Conservation (phyloP, 1,139 yeast genomes). For the Debaryomyces sp. region DNA sequence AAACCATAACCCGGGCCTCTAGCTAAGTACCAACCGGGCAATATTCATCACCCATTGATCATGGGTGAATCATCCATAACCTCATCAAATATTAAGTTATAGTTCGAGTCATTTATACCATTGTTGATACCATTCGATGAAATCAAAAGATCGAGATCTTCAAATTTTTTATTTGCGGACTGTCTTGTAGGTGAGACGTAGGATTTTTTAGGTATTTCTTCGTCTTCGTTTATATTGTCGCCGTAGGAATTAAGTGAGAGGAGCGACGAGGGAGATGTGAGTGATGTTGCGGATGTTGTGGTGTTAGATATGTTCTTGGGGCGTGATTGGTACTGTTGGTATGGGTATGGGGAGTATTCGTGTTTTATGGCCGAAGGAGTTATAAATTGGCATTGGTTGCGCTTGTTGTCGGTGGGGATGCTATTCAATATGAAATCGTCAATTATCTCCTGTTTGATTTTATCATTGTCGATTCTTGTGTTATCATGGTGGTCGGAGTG, state of each 20-base stretch:
- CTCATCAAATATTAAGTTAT: slow-evolving; percentile 33
- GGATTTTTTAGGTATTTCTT: slow-evolving; percentile 2
- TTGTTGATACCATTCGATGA: not conserved
- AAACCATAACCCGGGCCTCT: not conserved
- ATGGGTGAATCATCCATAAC: slow-evolving; percentile 28
- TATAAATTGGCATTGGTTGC: slow-evolving; percentile 16
- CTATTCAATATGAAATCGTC: slow-evolving; percentile 44
- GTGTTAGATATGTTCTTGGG: slow-evolving; percentile 11
- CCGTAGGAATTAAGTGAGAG: slow-evolving; percentile 34
- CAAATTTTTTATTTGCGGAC: slow-evolving; percentile 4
- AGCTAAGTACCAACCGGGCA: not conserved
- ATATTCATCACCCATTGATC: slow-evolving; percentile 16
- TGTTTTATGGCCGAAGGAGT: slow-evolving; percentile 21
- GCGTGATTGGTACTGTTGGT: slow-evolving; percentile 11
- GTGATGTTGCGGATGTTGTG: slow-evolving; percentile 17
- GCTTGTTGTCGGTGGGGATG: slow-evolving; percentile 29
- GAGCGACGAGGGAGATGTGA: slow-evolving; percentile 41
- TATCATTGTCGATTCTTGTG: slow-evolving; percentile 23
- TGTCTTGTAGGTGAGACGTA: not conserved
- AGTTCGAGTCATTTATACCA: slow-evolving; percentile 12
- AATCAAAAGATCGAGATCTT: slow-evolving; percentile 10
- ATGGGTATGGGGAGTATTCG: slow-evolving; percentile 5
- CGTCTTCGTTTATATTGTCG: slow-evolving; percentile 5
- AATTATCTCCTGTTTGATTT: slow-evolving; percentile 44
- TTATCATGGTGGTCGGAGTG: slow-evolving; percentile 4